Evolutionary conservation across 345 rosid species (phyloP).

Genomic region (Aquilaria yunnanensis): DNA sequence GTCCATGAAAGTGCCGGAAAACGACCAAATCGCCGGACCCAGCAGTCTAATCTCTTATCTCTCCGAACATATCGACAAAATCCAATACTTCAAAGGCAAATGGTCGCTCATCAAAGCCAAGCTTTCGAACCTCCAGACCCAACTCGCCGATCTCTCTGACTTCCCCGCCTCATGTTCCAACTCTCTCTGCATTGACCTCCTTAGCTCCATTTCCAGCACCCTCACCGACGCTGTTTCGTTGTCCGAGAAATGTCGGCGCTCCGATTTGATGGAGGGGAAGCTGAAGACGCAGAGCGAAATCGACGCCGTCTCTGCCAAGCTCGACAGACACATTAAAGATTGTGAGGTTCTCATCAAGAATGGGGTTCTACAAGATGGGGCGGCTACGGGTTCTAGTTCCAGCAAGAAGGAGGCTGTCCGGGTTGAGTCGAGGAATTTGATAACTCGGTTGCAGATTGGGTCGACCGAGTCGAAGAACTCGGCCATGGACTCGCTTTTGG

Average conservation of each 20-base stretch:
- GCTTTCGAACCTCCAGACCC: slow-evolving; percentile 52
- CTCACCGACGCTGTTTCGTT: slow-evolving; percentile 43
- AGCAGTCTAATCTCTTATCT: slow-evolving; percentile 36
- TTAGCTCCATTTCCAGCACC: slow-evolving; percentile 40
- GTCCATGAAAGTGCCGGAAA: slow-evolving; percentile 49
- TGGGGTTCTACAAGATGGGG: slow-evolving; percentile 45
- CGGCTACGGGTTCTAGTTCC: slow-evolving; percentile 17
- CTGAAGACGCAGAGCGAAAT: slow-evolving; percentile 86
- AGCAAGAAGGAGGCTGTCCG: slow-evolving; percentile 61
- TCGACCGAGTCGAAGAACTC: slow-evolving; percentile 55
- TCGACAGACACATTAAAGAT: slow-evolving; percentile 65
- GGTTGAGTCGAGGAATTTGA: slow-evolving; percentile 56
- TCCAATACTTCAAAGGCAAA: slow-evolving; percentile 58
- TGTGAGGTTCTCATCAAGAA: slow-evolving; percentile 57
- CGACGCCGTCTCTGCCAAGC: slow-evolving; percentile 59
- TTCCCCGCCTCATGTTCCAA: slow-evolving; percentile 37
- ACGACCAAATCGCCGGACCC: slow-evolving; percentile 29
- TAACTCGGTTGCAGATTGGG: slow-evolving; percentile 82
- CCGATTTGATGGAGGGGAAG: slow-evolving; percentile 60
- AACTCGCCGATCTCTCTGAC: slow-evolving; percentile 57
- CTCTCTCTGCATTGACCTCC: slow-evolving; percentile 52
- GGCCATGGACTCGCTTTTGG: slow-evolving; percentile 63
- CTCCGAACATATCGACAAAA: slow-evolving; percentile 31
- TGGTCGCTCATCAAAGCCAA: slow-evolving; percentile 64
- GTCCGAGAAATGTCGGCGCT: slow-evolving; percentile 40